Conservation (phyloP, 768 basidiomycete genomes). For the Boletales sp. region DNA sequence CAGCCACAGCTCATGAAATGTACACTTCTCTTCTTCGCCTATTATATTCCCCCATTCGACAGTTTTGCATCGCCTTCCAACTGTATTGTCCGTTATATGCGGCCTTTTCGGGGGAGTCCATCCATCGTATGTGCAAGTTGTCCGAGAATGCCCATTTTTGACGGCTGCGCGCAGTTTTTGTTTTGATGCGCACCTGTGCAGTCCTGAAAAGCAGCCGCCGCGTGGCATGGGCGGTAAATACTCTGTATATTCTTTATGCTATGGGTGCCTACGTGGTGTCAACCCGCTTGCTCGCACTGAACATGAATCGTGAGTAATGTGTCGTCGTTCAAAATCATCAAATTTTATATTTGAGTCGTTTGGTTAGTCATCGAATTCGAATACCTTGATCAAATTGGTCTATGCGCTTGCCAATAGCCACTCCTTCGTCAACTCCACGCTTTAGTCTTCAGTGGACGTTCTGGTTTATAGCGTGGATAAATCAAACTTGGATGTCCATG, state of each 20-base stretch:
- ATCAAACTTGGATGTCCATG: background rate
- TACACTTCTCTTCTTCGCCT: background rate
- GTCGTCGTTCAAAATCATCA: background rate
- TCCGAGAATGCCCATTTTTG: background rate
- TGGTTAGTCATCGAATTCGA: background rate
- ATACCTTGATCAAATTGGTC: slow-evolving; percentile 6
- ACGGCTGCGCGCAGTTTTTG: slow-evolving; percentile 15
- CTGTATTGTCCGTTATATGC: background rate
- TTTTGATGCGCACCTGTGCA: slow-evolving; percentile 23
- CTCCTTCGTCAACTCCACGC: slow-evolving; percentile 8
- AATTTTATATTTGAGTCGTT: background rate
- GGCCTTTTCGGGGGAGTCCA: slow-evolving; percentile 3
- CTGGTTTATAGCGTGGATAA: background rate
- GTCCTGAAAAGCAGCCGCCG: slow-evolving; percentile 13
- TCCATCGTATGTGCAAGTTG: slow-evolving; percentile 8
- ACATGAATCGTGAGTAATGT: background rate
- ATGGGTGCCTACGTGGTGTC: background rate
- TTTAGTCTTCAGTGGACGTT: background rate
- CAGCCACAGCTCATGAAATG: slow-evolving; percentile 9
- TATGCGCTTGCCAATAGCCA: slow-evolving; percentile 7
- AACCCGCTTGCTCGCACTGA: background rate
- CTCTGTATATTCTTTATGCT: slow-evolving; percentile 9
- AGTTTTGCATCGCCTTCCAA: slow-evolving; percentile 6
- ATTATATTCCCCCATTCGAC: background rate
- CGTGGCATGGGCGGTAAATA: background rate